phyloP scores from a whole-genome alignment of 805 yeast species.

The Sungouiozyma intestinalis region DNA sequence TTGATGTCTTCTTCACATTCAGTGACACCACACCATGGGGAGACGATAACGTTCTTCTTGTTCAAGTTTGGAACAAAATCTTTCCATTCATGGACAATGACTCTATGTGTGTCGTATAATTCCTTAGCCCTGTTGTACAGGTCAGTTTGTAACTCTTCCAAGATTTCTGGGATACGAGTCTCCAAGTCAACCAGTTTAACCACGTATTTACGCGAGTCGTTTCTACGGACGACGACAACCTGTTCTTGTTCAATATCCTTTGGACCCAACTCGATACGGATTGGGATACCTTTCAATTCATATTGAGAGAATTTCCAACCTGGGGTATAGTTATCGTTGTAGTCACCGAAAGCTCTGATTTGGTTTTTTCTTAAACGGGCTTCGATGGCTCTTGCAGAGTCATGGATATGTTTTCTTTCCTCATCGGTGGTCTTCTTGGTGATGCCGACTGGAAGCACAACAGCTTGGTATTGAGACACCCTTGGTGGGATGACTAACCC shows the following conservation, averaged over 20 bases:
- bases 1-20: slow-evolving; percentile 97
- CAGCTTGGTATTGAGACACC: slow-evolving; percentile 86
- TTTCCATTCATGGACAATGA: slow-evolving; percentile 71
- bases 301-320: slow-evolving; percentile 98
- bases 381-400: slow-evolving; percentile 65
- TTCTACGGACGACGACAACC: slow-evolving; percentile 88
- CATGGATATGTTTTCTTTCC: slow-evolving; percentile 55
- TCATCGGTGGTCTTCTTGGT: slow-evolving; percentile 78
- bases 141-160: slow-evolving; percentile 72
- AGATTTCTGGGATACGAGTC: slow-evolving; percentile 56
- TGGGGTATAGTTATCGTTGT: slow-evolving; percentile 89
- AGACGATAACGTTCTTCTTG: slow-evolving; percentile 75
- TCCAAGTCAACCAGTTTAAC: slow-evolving; percentile 59
- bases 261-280: slow-evolving; percentile 94
- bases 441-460: slow-evolving; percentile 89
- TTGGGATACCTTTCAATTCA: slow-evolving; percentile 92
- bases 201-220: slow-evolving; percentile 63
- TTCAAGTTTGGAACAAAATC: slow-evolving; percentile 91
- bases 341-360: slow-evolving; percentile 74
- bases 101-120: slow-evolving; percentile 74
- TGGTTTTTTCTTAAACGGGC: slow-evolving; percentile 45
- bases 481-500: slow-evolving; percentile 97
- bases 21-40: slow-evolving; percentile 96
- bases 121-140: slow-evolving; percentile 71
- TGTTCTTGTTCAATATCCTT: slow-evolving; percentile 75